Evolutionary conservation across 768 basidiomycete species (phyloP), one percentile per base, ranked within the genome.

Genomic region (Wakefieldia striispora): DNA sequence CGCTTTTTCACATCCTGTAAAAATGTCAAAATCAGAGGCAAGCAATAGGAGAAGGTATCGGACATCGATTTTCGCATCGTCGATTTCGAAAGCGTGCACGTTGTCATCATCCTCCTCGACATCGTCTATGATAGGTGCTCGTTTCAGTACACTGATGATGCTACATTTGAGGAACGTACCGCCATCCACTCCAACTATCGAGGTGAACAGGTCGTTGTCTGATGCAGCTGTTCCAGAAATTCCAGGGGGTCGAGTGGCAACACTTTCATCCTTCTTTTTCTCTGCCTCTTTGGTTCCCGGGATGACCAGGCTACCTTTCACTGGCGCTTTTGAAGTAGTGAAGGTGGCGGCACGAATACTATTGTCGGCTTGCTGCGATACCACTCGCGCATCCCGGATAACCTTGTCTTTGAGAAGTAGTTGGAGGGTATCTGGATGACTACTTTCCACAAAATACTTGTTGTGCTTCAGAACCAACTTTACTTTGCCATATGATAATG

Each of bases 381-480:
- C 74, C 6, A 92, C 84, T 27, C 94, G 82, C 21, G 92, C 90
- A 53, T 89, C 87, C 27, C 88, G 81, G 47, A 95, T 97, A 17
- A 87, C 71, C 49, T 76, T 76, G 70, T 99, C 97, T 63, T 92
- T 89, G 37, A 99, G 76, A 29, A 98, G 73, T 17, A 83, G 73
- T 60, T 97, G 89, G 23, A 98, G 76, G 11, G 92, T 93, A 47
- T 97, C 95, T 2, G 95, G 94, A 61, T 97, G 91, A 56, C 84
- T 88, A 24, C 93, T 95, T 68, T 99, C 97, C 60, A 99, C 91
- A 60, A 82, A 97, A 69, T 98, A 98, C 60, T 88, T 91, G 77
- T 98, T 98, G 67, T 97, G 89, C 67, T 99, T 98, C 57, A 99
- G 74, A 7, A 99, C 97, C 41, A 99, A 83, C 64, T 98, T 95